phyloP scores from a whole-genome alignment of 306 rosid genomes.

The Glycyrrhiza uralensis region DNA sequence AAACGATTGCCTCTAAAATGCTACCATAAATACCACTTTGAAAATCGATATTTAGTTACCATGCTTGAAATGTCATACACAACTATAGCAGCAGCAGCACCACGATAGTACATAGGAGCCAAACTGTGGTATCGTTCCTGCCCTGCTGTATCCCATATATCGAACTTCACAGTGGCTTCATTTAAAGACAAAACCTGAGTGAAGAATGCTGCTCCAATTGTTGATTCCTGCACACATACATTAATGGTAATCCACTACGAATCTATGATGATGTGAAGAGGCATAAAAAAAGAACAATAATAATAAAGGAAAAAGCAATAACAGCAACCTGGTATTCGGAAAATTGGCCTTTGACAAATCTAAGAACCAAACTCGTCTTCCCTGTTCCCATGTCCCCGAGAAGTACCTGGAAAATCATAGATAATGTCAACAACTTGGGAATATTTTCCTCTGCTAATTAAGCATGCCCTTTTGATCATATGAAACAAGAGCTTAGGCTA shows the following conservation, averaged over 20 bases:
- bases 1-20: neutral
- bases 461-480: neutral
- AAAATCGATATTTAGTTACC: conserved; percentile 22
- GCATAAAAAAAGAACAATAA: neutral
- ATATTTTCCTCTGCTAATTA: neutral
- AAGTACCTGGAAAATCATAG: conserved; percentile 51
- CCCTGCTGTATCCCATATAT: conserved; percentile 96
- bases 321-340: conserved; percentile 67
- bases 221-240: conserved; percentile 61
- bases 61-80: conserved; percentile 75
- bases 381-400: conserved; percentile 95
- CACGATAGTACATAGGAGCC: conserved; percentile 97
- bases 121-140: conserved; percentile 88
- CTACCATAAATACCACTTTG: neutral
- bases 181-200: conserved; percentile 77
- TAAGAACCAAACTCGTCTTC: conserved; percentile 80
- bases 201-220: conserved; percentile 91
- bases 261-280: neutral
- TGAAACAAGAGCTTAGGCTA: neutral
- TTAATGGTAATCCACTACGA: neutral
- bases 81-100: conserved; percentile 85
- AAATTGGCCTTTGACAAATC: conserved; percentile 88
- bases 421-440: neutral
- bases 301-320: neutral
- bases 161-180: conserved; percentile 77